phyloP scores from a whole-genome alignment of 768 basidiomycete species.

The Fibroporia radiculosa region DNA sequence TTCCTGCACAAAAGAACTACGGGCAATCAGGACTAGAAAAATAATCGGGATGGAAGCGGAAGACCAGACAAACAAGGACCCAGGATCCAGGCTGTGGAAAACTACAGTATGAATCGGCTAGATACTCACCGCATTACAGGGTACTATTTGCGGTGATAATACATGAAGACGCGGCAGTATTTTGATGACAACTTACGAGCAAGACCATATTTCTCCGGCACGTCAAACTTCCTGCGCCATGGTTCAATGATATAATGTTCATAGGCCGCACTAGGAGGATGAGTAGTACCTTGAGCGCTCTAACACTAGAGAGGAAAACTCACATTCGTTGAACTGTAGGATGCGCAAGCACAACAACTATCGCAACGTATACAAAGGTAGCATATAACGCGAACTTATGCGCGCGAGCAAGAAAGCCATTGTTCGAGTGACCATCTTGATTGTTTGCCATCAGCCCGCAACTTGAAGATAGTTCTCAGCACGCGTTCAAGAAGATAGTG shows the following conservation, averaged over 20 bases:
- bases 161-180: no score
- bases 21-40: no score
- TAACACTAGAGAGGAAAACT: slow-evolving; percentile 1
- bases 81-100: no score
- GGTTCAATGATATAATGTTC: slow-evolving; percentile 63
- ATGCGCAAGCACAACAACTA: slow-evolving; percentile 46
- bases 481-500: no score
- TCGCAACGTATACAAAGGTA: slow-evolving; percentile 44
- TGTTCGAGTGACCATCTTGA: slow-evolving; percentile 3
- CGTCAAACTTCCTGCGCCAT: slow-evolving; percentile 49
- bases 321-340: slow-evolving; percentile 20
- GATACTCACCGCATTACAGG: background rate
- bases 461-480: background rate
- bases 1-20: no score
- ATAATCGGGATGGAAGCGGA: no score
- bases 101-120: no score
- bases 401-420: slow-evolving; percentile 19
- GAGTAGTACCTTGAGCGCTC: no score
- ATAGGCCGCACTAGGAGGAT: slow-evolving; percentile 47
- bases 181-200: slow-evolving; percentile 49
- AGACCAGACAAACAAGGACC: no score
- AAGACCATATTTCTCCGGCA: slow-evolving; percentile 73
- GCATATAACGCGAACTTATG: slow-evolving; percentile 30
- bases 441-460: background rate
- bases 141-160: no score